Conservation (phyloP, 2,329 filamentous ascomycete genomes). For the Xylaria digitata region DNA sequence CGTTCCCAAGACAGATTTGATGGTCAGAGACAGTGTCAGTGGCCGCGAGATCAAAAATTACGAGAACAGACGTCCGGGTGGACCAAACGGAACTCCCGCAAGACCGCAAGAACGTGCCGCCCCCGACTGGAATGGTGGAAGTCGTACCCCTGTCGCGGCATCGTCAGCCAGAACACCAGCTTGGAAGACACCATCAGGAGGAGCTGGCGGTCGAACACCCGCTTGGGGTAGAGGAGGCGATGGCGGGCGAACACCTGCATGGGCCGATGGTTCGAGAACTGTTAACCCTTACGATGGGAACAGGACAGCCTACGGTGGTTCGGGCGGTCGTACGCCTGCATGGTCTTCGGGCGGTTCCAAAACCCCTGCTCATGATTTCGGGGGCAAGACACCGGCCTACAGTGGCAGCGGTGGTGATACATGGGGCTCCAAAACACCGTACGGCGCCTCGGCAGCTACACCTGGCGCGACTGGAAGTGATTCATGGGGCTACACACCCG, state of each 20-base stretch:
- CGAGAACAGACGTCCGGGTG: constrained; percentile 59
- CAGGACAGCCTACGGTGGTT: constrained; percentile 83
- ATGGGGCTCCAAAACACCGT: constrained; percentile 84
- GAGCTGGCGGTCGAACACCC: constrained; percentile 68
- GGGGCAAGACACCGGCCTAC: constrained; percentile 77
- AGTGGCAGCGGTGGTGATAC: constrained; percentile 62
- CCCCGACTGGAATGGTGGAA: constrained; percentile 70
- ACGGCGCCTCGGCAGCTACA: constrained; percentile 69
- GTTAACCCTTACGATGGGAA: constrained; percentile 78
- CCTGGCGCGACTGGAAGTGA: constrained; percentile 69
- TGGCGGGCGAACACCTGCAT: constrained; percentile 75
- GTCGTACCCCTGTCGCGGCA: constrained; percentile 74
- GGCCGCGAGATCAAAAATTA: constrained; percentile 82
- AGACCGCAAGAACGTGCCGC: constrained; percentile 57
- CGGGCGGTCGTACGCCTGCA: constrained; percentile 76
- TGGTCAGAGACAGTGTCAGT: constrained; percentile 85
- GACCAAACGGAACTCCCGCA: constrained; percentile 58
- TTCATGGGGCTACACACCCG: constrained; percentile 69
- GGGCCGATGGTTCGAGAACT: constrained; percentile 75
- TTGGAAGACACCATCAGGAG: constrained; percentile 74
- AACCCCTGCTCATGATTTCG: constrained; percentile 75
- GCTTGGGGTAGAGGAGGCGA: constrained; percentile 68
- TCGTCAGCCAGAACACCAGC: constrained; percentile 78
- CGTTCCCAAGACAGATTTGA: constrained; percentile 82
- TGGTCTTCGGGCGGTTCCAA: constrained; percentile 79